Evolutionary conservation across 2,329 filamentous ascomycete species (phyloP).

Genomic region (Colletotrichum paranaense): DNA sequence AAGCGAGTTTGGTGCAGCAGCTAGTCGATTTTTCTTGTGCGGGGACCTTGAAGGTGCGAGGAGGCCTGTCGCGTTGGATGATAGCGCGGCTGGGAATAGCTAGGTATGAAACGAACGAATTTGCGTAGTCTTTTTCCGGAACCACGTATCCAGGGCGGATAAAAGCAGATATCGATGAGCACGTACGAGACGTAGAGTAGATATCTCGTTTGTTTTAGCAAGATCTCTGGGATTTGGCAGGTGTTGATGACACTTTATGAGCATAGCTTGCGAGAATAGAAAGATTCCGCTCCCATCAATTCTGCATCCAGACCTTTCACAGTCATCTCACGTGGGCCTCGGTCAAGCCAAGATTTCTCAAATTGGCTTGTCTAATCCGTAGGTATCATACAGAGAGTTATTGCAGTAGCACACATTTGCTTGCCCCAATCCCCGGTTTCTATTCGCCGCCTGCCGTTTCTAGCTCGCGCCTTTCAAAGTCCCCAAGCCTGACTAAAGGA

Average conservation of each 20-base stretch:
- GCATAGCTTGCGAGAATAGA: constrained; percentile 31
- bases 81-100: background rate
- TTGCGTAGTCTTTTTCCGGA: background rate
- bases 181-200: background rate
- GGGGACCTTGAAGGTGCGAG: background rate
- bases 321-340: background rate
- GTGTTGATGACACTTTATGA: background rate
- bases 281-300: background rate
- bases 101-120: background rate
- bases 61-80: constrained; percentile 5
- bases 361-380: constrained; percentile 42
- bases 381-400: constrained; percentile 46
- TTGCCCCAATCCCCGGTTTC: constrained; percentile 14
- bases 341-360: constrained; percentile 31
- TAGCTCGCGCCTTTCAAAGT: constrained; percentile 11
- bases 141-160: background rate
- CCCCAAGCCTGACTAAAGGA: background rate
- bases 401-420: constrained; percentile 39
- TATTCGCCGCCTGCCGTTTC: constrained; percentile 23
- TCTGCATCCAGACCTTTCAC: background rate
- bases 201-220: background rate
- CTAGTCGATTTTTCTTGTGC: background rate
- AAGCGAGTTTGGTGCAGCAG: constrained; percentile 18
- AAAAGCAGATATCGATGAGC: background rate
- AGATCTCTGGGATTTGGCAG: background rate